Conservation (phyloP, 1,139 yeast genomes). For the Nakaseomyces glabratus region DNA sequence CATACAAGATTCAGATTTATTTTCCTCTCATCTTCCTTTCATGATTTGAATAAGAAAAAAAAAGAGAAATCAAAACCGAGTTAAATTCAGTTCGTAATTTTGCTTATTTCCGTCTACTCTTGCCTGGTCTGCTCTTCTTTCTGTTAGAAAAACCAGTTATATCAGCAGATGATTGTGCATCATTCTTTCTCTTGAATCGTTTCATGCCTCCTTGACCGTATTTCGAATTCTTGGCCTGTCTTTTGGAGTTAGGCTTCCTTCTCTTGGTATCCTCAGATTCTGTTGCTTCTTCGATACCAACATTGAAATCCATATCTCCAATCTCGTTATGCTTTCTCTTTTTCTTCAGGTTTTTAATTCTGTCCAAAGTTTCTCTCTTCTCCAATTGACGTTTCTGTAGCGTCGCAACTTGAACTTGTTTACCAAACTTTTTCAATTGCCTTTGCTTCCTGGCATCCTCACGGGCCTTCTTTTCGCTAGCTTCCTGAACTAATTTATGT, state of each 20-base stretch:
- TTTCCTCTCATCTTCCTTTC: no score
- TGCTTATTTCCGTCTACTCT: slow-evolving; percentile 43
- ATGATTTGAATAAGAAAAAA: no score
- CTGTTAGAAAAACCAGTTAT: slow-evolving; percentile 51
- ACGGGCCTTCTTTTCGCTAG: slow-evolving; percentile 82
- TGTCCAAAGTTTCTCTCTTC: slow-evolving; percentile 83
- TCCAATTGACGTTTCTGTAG: slow-evolving; percentile 91
- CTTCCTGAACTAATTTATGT: slow-evolving; percentile 72
- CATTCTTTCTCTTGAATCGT: slow-evolving; percentile 64
- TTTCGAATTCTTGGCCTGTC: slow-evolving; percentile 60
- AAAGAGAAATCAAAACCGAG: no score
- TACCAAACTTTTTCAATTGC: slow-evolving; percentile 91
- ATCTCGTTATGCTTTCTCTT: slow-evolving; percentile 76
- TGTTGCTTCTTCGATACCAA: slow-evolving; percentile 75
- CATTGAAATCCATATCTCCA: slow-evolving; percentile 42
- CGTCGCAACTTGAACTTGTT: slow-evolving; percentile 91
- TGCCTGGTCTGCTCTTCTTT: slow-evolving; percentile 63
- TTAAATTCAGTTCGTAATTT: no score
- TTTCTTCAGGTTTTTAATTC: slow-evolving; percentile 79
- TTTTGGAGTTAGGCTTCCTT: slow-evolving; percentile 52
- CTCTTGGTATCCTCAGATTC: slow-evolving; percentile 29
- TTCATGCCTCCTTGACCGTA: slow-evolving; percentile 70
- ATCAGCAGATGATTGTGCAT: slow-evolving; percentile 65
- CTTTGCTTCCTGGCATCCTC: slow-evolving; percentile 94
- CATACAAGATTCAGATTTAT: no score